Evolutionary conservation across 345 rosid genomes (phyloP).

Genomic region (Brassica cretica): DNA sequence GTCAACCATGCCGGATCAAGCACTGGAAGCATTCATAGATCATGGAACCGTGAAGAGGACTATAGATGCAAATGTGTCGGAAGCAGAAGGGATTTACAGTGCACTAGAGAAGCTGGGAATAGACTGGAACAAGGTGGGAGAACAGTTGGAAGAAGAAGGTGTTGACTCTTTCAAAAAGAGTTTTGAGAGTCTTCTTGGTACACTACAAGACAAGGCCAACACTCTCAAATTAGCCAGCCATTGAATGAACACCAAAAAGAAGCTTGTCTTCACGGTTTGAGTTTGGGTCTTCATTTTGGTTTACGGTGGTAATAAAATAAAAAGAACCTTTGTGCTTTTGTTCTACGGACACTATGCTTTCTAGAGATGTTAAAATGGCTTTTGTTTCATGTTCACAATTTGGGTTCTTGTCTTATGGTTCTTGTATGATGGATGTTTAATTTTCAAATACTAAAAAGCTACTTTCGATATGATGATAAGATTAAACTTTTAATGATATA

Average conservation of each 20-base stretch:
- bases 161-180: conserved; percentile 93
- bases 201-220: conserved; percentile 94
- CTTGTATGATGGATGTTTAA: conserved; percentile 4
- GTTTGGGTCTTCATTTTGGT: neutral
- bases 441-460: neutral
- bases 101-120: conserved; percentile 96
- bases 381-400: neutral
- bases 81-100: conserved; percentile 93
- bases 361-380: neutral
- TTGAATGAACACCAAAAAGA: conserved; percentile 33
- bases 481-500: no score
- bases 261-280: neutral
- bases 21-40: conserved; percentile 82
- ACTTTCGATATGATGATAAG: neutral
- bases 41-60: conserved; percentile 87
- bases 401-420: neutral
- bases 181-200: conserved; percentile 88
- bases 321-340: conserved; percentile 25
- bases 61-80: conserved; percentile 81
- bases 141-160: conserved; percentile 87
- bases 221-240: conserved; percentile 72
- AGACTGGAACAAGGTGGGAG: conserved; percentile 80
- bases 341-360: conserved; percentile 7
- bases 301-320: conserved; percentile 32
- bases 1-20: conserved; percentile 99